Base-by-base conservation (phyloP, 768 basidiomycete species). In the Roridomyces roridus region DNA sequence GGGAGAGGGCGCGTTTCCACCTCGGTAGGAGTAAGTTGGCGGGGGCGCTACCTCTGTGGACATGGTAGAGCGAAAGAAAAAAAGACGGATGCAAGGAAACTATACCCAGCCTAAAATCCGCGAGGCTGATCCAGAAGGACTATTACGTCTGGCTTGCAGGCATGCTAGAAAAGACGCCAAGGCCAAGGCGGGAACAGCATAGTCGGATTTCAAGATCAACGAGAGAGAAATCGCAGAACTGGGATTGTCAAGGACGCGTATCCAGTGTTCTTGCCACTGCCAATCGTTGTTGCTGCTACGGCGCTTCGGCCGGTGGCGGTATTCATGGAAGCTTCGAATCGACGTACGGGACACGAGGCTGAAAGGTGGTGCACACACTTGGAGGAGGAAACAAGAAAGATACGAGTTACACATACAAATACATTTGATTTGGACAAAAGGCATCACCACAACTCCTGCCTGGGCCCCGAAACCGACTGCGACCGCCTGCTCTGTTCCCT, bases 101-200 rank as follows among this genome's bases (percentile, higher is more conserved):
- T 24, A 45, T 26, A 47, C 45, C 23, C 42, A 11, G 20, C 40
- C 23, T 49, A 28, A 46, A 43, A 37, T n/a, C 42, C 57, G 58
- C 51, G 57, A 59, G 58, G 58, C 58, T 50, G 58, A 59, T 59
- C 21, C n/a, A 58, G 51, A 59, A 59, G 51, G 40, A 29, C 25
- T 18, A 52, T 59, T 58, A 58, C 51, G 57, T 57, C 34, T 49
- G 31, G 17, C 43, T 28, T 4, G 23, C 45, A 17, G 23, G 37
- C 18, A 40, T 12, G n/a, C 26, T n/a, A 28, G 39, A 20, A 34
- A n/a, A 39, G 26, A 1, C n/a, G n/a, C n/a, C n/a, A n/a, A n/a
- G n/a, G n/a, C n/a, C n/a, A n/a, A n/a, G n/a, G n/a, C n/a, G n/a
- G n/a, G n/a, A n/a, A n/a, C n/a, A n/a, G n/a, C n/a, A n/a, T n/a